Base-by-base conservation (phyloP, 495 filamentous ascomycete genomes). In the Cercophora sp. region DNA sequence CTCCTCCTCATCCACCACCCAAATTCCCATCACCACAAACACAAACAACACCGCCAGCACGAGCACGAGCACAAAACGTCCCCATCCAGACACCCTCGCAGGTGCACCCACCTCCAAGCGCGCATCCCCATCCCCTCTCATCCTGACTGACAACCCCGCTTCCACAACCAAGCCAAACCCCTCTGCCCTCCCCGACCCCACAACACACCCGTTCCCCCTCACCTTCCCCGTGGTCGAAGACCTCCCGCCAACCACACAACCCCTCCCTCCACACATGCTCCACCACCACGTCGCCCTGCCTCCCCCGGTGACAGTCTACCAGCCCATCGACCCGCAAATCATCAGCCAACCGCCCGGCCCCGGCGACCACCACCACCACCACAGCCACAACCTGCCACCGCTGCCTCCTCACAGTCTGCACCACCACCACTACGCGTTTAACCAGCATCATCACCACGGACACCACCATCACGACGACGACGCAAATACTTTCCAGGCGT, bases 271-370 rank as follows among this genome's bases (percentile, higher is more conserved):
- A 0, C 56, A 57, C 31, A 57, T 59, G 8, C 51, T 55, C 34
- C 18, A 25, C 20, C 59, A 65, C 10, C 62, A 51, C 9, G 59
- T 13, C 54, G 43, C 31, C 20, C 29, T 66, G 60, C 15, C 49
- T 52, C 5, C 59, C 57, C 48, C 60, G 43, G 39, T 54, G 6
- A 42, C 48, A 20, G 60, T 67, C 39, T 77, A 73, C 62, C 70
- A 75, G 19, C 74, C 74, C 1, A 75, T 78, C 59, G 71, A 78
- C 51, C 75, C 75, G n/a, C 72, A 75, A 52, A 74, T 78, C 49
- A 78, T 78, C 51, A 71, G 60, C 11, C 73, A 75, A 31, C 55
- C 63, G 4, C 29, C 60, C 3, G 52, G 63, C 29, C 22, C 42
- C 22, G 27, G 19, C 51, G 22, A 54, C 25, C 19, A 27, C 19